Base-by-base conservation (phyloP, 495 filamentous ascomycete species). In the Trichoderma gamsii region DNA sequence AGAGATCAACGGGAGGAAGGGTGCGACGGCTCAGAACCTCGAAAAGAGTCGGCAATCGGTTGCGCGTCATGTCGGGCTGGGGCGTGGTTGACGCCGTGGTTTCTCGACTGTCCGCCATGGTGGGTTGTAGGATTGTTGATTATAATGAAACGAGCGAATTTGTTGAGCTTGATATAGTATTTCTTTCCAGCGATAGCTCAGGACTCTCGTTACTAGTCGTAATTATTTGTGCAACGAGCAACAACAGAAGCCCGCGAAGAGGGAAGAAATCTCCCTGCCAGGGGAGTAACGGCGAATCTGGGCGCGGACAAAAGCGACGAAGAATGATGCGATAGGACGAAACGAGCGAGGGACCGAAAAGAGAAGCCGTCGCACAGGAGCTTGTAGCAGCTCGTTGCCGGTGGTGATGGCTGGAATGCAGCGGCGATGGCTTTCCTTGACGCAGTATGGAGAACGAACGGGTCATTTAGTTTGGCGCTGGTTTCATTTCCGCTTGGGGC, bases 21-120 rank as follows among this genome's bases (percentile, higher is more conserved):
- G 95, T 99, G 59, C 91, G 86, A 66, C 96, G 87, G 72, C 92
- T 96, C 46, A 99, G 83, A 46, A 98, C 95, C 76, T 99, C 95
- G 75, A 95, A 96, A 49, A 98, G 87, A 0, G 91, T 97, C 21
- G 95, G 95, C 13, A 99, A 85, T 46, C 95, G 86, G 74, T 96
- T 95, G 66, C 95, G 87, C 66, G 75, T 75, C 41, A 81, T 69
- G 68, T 86, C 83, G 35, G 83, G 83, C 63, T 77, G 70, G 29
- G 79, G 77, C 29, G 80, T 78, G 23, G 78, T 73, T n/a, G 73
- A 73, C 67, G 56, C 67, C 59, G 29, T 61, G 56, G 56, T 72
- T 70, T 41, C 73, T 70, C 66, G 73, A 63, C 13, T 67, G 51
- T 81, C 78, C 49, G 72, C 75, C 80, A 82, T 78, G 70, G 61